A percentile compares a stretch with the other conserved stretches of the same genome.
Evolutionary conservation across 441 rosid species (phyloP).

Genomic region (Viola pubescens): DNA sequence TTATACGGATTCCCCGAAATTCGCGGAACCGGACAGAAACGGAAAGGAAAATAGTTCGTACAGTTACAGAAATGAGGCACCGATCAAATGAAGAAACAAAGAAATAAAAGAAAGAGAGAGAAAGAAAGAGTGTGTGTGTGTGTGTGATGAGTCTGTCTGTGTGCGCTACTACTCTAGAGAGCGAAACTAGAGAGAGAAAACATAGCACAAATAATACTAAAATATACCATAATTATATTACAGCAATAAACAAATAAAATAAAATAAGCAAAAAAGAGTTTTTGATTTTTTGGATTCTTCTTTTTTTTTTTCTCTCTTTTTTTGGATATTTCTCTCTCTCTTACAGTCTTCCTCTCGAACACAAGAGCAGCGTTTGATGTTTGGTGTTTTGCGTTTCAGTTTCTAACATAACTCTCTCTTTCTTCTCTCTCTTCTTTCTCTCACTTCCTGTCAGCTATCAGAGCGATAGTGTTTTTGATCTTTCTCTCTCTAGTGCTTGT

Average conservation of each 20-base stretch:
- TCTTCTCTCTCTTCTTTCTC: constrained; percentile 24
- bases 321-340: neutral
- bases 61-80: constrained; percentile 11
- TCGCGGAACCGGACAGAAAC: constrained; percentile 17
- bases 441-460: constrained; percentile 2
- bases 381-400: constrained; percentile 18
- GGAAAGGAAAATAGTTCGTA: neutral
- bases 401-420: constrained; percentile 28
- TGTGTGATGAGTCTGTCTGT: too few species aligned
- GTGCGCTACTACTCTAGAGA: constrained; percentile 9
- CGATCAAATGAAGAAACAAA: constrained; percentile 22
- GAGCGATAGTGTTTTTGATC: constrained; percentile 16
- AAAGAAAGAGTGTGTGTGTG: too few species aligned
- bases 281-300: neutral
- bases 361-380: constrained; percentile 20
- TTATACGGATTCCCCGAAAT: constrained; percentile 19
- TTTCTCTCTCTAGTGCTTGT: neutral
- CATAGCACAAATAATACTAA: neutral
- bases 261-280: neutral
- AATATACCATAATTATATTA: neutral
- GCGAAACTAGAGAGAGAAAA: constrained; percentile 8
- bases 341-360: constrained; percentile 5
- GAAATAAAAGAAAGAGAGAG: too few species aligned
- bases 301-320: neutral
- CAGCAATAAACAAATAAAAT: neutral